These are phyloP conservation scores for Plectosphaerella plurivora DNA, from an alignment of 2,329 filamentous ascomycete species.

Conservation along the genomic window DNA sequence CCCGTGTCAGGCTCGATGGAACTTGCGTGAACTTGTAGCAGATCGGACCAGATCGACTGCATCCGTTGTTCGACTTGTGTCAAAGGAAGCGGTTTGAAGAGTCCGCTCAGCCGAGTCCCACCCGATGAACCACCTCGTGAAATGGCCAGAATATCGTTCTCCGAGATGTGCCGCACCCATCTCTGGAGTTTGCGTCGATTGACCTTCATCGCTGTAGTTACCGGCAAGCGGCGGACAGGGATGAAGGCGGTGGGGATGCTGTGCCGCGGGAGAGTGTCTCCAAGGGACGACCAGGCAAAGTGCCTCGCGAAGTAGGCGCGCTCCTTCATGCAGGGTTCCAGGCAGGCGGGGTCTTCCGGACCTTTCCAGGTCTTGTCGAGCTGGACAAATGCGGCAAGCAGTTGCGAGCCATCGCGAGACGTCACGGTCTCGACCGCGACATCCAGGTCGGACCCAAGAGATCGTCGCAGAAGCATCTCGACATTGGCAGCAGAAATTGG, in stretches of 20 bases:
- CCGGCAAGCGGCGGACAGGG: constrained; percentile 41
- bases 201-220: constrained; percentile 46
- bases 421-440: constrained; percentile 43
- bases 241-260: constrained; percentile 45
- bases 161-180: constrained; percentile 35
- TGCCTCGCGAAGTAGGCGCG: constrained; percentile 37
- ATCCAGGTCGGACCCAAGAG: constrained; percentile 40
- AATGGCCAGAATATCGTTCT: constrained; percentile 37
- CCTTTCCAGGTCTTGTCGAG: constrained; percentile 32
- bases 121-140: constrained; percentile 19
- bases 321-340: constrained; percentile 35
- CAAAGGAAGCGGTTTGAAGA: constrained; percentile 39
- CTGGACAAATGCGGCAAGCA: constrained; percentile 46
- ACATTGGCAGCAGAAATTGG: constrained; percentile 37
- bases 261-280: constrained; percentile 29
- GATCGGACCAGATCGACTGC: constrained; percentile 41
- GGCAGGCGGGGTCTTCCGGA: constrained; percentile 29
- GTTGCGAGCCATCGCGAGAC: constrained; percentile 35
- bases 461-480: constrained; percentile 41
- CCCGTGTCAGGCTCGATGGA: constrained; percentile 36
- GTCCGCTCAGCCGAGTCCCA: constrained; percentile 14
- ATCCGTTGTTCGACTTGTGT: constrained; percentile 43
- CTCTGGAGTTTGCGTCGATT: constrained; percentile 43
- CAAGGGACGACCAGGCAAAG: constrained; percentile 36
- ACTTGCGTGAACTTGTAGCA: constrained; percentile 32